Evolutionary conservation across 768 basidiomycete species (phyloP), one percentile per base, ranked within the genome.

Genomic region (Kondoa malvinella): DNA sequence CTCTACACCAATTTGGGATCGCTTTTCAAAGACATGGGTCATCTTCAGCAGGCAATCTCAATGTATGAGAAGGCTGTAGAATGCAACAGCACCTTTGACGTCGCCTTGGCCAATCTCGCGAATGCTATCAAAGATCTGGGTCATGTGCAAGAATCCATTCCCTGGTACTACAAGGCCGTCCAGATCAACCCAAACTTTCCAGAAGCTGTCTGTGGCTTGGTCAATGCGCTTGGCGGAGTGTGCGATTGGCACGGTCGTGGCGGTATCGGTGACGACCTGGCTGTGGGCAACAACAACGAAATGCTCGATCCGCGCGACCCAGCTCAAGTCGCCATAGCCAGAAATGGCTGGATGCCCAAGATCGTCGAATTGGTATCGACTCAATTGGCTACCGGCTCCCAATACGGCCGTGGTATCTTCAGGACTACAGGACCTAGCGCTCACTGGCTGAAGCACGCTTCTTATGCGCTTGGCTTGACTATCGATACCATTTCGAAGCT

Each of bases 41-140:
- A 79, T 27, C 74, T 76, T 8, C 74, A 75, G 0, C 75, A 79
- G 61, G 82, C 82, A 1, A 78, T 82, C 57, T 33, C 81, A 80
- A 69, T 81, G 16, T 82, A 81, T 72, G 75, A 74, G 57, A 76
- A 77, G 60, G 81, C 80, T 1, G 70, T 81, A 17, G 65, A 76
- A 50, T 70, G 71, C 56, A 80, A 81, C 64, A 81, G 81, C 3
- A 78, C 80, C 69, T 80, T 81, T 34, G 82, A 81, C 57, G 80
- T 82, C 67, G 81, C 82, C 1, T 75, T 82, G 12, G 81, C 81
- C 17, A 82, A 82, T 66, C 77, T 82, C 73, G 82, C 79, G 21
- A 82, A 81, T 73, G 80, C 81, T 0, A 72, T 82, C 71, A 82
- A 81, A 71, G 82, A 82, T 70, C 74, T 73, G 66, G 81, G 82